Evolutionary conservation across 2,329 filamentous ascomycete species (phyloP).

Genomic region (Pleoardoris graminearum): DNA sequence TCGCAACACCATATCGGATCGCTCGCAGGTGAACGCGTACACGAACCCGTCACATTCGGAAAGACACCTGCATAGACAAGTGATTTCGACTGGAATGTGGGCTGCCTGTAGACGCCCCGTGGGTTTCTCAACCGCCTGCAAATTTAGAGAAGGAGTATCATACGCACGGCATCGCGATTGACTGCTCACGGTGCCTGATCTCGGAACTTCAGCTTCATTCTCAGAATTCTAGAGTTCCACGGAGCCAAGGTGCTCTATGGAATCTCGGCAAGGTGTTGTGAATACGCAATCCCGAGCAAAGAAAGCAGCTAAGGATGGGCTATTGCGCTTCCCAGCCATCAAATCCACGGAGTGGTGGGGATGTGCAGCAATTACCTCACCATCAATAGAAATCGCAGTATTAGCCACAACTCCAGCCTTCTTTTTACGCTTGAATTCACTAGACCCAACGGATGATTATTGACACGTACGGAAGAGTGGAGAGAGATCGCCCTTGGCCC

Average conservation of each 20-base stretch:
- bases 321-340: not conserved
- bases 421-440: conserved; percentile 14
- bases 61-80: no score
- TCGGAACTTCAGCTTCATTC: not conserved
- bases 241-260: not conserved
- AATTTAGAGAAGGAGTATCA: no score
- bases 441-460: conserved; percentile 22
- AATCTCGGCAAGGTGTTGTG: not conserved
- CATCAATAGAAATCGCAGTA: conserved; percentile 6
- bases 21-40: not conserved
- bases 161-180: no score
- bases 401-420: conserved; percentile 28
- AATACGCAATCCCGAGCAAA: not conserved
- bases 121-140: no score
- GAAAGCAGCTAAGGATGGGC: conserved; percentile 2
- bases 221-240: not conserved
- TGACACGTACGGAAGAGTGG: conserved; percentile 27
- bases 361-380: not conserved
- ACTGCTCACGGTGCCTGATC: not conserved
- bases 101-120: no score
- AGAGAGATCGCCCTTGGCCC: conserved; percentile 25
- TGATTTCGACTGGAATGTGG: not conserved
- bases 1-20: not conserved
- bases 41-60: no score
- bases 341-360: conserved; percentile 2